These are phyloP conservation scores for Aphanomyces cochlioides DNA, from an alignment of 352 stramenopile species.

Conservation along the genomic window DNA sequence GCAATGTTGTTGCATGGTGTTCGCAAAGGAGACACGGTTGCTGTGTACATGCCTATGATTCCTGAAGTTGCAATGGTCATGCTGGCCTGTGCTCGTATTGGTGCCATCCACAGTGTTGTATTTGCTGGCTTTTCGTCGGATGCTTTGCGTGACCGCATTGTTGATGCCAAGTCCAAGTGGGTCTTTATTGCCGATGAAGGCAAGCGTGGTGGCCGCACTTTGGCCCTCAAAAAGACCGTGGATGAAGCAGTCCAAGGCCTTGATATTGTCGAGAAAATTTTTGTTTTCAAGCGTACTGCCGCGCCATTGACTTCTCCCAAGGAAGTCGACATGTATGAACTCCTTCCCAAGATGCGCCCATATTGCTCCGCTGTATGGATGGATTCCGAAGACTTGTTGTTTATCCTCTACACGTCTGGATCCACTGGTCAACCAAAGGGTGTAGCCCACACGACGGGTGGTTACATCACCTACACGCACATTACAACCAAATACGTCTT, in stretches of 20 bases:
- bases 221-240: constrained; percentile 95
- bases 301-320: constrained; percentile 62
- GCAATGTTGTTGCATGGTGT: constrained; percentile 89
- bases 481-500: constrained; percentile 94
- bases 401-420: constrained; percentile 98
- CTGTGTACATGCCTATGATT: constrained; percentile 99
- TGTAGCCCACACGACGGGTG: constrained; percentile 93
- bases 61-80: constrained; percentile 97
- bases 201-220: constrained; percentile 87
- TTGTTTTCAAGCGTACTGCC: constrained; percentile 92
- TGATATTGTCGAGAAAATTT: constrained; percentile 90
- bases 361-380: constrained; percentile 95
- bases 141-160: constrained; percentile 92
- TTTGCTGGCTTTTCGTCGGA: constrained; percentile 94
- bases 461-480: constrained; percentile 93
- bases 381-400: constrained; percentile 95
- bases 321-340: constrained; percentile 92
- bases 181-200: constrained; percentile 94
- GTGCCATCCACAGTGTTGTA: constrained; percentile 84
- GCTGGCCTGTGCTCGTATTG: constrained; percentile 97
- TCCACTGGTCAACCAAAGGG: constrained; percentile 95
- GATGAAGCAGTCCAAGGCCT: constrained; percentile 88
- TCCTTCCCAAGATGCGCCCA: constrained; percentile 85
- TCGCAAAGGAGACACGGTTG: constrained; percentile 92
- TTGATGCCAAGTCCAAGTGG: constrained; percentile 88